Evolutionary conservation across 495 filamentous ascomycete species (phyloP), one percentile per base, ranked within the genome.

Genomic region (Bathelium albidoporum): DNA sequence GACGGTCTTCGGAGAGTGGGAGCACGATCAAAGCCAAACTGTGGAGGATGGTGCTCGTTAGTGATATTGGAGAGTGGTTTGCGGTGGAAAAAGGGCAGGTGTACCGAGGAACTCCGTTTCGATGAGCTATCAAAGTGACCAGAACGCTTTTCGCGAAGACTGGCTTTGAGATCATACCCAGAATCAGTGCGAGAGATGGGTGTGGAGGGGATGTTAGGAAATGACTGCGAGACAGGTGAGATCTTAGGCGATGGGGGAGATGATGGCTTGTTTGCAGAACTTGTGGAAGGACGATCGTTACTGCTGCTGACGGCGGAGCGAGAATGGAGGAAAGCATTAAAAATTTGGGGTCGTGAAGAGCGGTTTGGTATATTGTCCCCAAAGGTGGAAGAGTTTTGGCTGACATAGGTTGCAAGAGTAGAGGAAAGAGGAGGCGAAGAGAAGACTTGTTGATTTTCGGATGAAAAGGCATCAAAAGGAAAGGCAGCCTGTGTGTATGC

Each of bases 401-500:
- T 86, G 58, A 91, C 91, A 75, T 90, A 91, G 66, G 89, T 94
- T 34, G 89, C 83, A 34, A 98, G 75, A 5, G 84, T 85, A 52
- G 87, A 89, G 14, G 87, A 79, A 28, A 81, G 76, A 7, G 94
- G 79, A 65, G 79, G 86, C 24, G 86, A 80, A 45, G 81, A 83
- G 76, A 92, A 96, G 31, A 95, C 79, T 0, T 87, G 81, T 52
- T 86, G 78, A 64, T 89, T 94, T 75, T 98, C 94, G 0, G 91
- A 88, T 61, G 90, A 86, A 73, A 92, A 95, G 0, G 87, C 82
- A 73, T 97, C 90, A 70, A 87, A 89, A 1, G 94, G 94, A 71
- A 89, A 97, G 0, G 92, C 85, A 73, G 97, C 94, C 55, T 95
- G 82, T 1, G 91, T 94, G 75, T 96, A 97, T 32, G 89, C 85